phyloP scores from a whole-genome alignment of 2,329 filamentous ascomycete genomes.

The Myriangium duriaei region DNA sequence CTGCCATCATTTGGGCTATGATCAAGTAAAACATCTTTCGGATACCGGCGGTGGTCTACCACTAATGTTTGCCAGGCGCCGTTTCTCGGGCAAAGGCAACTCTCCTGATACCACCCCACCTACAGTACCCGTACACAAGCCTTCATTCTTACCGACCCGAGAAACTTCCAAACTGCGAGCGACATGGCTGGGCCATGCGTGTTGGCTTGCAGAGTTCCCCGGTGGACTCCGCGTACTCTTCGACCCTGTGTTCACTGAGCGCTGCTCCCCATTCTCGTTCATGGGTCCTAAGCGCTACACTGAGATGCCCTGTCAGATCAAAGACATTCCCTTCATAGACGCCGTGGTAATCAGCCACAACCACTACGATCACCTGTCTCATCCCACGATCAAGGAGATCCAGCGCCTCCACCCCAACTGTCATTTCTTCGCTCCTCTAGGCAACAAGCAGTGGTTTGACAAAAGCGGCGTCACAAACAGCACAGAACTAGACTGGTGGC shows the following conservation, averaged over 20 bases:
- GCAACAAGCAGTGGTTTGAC: constrained; percentile 72
- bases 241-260: constrained; percentile 82
- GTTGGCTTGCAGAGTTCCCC: constrained; percentile 85
- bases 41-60: neutral
- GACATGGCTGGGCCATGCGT: constrained; percentile 92
- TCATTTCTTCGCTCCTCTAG: constrained; percentile 80
- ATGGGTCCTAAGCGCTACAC: constrained; percentile 69
- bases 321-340: constrained; percentile 36
- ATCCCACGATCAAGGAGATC: constrained; percentile 60
- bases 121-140: constrained; percentile 53
- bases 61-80: constrained; percentile 25
- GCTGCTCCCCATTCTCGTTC: constrained; percentile 65
- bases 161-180: constrained; percentile 54
- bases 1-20: constrained; percentile 26
- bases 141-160: constrained; percentile 53
- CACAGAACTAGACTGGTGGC: constrained; percentile 94
- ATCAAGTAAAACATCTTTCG: constrained; percentile 21
- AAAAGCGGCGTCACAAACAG: constrained; percentile 58
- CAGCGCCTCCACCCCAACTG: constrained; percentile 59
- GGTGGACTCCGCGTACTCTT: constrained; percentile 78
- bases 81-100: constrained; percentile 38
- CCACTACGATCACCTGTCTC: constrained; percentile 86
- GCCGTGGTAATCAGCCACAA: constrained; percentile 71
- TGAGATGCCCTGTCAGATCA: constrained; percentile 45
- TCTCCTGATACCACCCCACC: constrained; percentile 51